Evolutionary conservation across 2,329 filamentous ascomycete species (phyloP), one percentile per base, ranked within the genome.

Genomic region (Fusarium nanum): DNA sequence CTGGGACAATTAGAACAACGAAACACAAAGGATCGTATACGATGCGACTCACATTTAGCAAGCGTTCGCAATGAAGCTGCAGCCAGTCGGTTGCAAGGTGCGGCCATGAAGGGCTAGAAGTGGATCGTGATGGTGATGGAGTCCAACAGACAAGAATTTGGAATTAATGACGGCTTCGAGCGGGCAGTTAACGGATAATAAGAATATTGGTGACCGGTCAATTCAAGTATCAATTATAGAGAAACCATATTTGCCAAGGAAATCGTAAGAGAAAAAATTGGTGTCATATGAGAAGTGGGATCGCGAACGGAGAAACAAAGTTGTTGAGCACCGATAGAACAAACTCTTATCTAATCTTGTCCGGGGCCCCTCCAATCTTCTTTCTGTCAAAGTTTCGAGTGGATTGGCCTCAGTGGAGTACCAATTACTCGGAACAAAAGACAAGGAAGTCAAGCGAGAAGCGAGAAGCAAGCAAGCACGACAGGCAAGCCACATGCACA

Each of bases 311-410:
- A 72, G 69, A 72, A 70, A 72, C 55, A 72, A 72, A 71, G 61
- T 71, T 70, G 69, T 72, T 72, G 69, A 70, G 60, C 56, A 47
- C 66, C 68, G 67, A 60, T 75, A 73, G 68, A 66, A 49, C 44
- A 67, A 44, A 67, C 62, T 61, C 61, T 75, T 74, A 75, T 75
- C 73, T 75, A 70, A 75, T 72, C 63, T 66, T 72, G 69, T 58
- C 60, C 64, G 54, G 60, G 61, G 73, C 64, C 73, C 71, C 72
- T 74, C 73, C 63, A 71, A 72, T 69, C 44, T 60, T 60, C 59
- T 72, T 50, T 42, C 28, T 44, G 34, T 53, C 49, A 53, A 53
- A 53, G 49, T 42, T 41, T 53, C 49, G 9, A 42, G 49, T 53
- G 34, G 34, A 16, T 14, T 32, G 30, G 30, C n/a, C 18, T 37